Percentiles rank a stretch among this genome's conserved stretches.
Evolutionary conservation across 345 rosid genomes (phyloP).

Genomic region (Rhizophora mangle): DNA sequence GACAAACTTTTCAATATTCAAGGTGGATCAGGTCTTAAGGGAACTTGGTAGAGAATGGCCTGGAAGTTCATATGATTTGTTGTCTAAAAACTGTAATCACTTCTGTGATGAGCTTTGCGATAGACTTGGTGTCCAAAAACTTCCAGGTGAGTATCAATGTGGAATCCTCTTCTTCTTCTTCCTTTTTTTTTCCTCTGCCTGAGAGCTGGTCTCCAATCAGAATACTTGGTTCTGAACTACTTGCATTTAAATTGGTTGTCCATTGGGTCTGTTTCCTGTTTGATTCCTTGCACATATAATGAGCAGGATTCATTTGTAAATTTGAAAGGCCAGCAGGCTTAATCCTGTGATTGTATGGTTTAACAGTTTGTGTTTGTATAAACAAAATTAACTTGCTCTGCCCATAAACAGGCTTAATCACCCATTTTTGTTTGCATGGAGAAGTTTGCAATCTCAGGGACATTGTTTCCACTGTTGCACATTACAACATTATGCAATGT

Average conservation of each 20-base stretch:
- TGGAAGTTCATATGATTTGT: conserved; percentile 68
- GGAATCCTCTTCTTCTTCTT: background rate
- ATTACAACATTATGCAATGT: conserved; percentile 1
- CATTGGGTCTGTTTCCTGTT: background rate
- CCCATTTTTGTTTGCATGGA: background rate
- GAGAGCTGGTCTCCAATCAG: background rate
- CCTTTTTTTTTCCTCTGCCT: background rate
- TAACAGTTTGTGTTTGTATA: too few species aligned
- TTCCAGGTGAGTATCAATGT: conserved; percentile 57
- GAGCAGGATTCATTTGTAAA: background rate
- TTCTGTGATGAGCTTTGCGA: conserved; percentile 87
- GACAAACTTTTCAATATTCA: conserved; percentile 51
- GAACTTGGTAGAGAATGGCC: conserved; percentile 91
- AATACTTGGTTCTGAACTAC: conserved; percentile 4
- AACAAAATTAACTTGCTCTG: too few species aligned
- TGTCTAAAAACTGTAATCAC: conserved; percentile 91
- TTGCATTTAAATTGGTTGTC: background rate
- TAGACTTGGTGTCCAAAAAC: conserved; percentile 82
- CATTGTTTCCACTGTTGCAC: background rate
- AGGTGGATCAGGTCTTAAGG: conserved; percentile 74
- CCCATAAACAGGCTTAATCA: too few species aligned
- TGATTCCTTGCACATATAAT: background rate
- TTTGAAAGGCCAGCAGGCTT: background rate
- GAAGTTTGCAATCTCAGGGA: background rate
- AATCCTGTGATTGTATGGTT: background rate